Base-by-base conservation (phyloP, 768 basidiomycete species). In the Leccinum longicurvipes region DNA sequence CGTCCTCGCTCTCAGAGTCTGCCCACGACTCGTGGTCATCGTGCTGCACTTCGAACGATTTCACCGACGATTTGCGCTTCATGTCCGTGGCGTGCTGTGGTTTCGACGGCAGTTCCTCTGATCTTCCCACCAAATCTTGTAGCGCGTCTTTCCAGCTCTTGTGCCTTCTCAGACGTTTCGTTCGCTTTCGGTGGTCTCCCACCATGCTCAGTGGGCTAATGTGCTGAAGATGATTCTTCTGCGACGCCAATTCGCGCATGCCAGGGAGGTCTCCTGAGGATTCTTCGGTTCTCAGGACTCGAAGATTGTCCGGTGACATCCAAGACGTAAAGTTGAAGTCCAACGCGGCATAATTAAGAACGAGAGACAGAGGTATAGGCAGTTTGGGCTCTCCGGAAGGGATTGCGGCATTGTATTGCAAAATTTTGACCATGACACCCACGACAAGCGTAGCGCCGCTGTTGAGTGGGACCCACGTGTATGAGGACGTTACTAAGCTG, bases 311-410 rank as follows among this genome's bases (percentile, higher is more conserved):
- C 9, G 85, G 84, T 0, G 89, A 82, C 92, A 94, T 93, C 96
- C 96, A 98, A 21, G 94, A 96, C 0, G 93, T 93, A 66, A 96
- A 98, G 70, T 98, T 98, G 76, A 99, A 98, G 71, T 98, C 95
- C 45, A 98, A 80, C 24, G 89, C 90, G 0, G 95, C 84, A 71
- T 98, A 99, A 61, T 85, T 92, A 52, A 96, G 82, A 27, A 97
- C 85, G 55, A 98, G 77, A 1, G 90, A 89, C 36, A 87, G 73
- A 1, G 97, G 97, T 17, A 82, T 77, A 1, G 86, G 89, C 29
- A 96, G 76, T 21, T 69, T 75, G 15, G 70, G 73, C 58, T 72
- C 58, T 46, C 65, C 61, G 41, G 61, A 58, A 12, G 72, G 61
- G 6, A 72, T 53, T 6, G 51, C 34, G 27, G 73, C 67, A 58